Percentiles rank a stretch among this genome's conserved stretches.
Evolutionary conservation across 2,329 filamentous ascomycete species (phyloP).

Genomic region (Trichophyton rubrum): DNA sequence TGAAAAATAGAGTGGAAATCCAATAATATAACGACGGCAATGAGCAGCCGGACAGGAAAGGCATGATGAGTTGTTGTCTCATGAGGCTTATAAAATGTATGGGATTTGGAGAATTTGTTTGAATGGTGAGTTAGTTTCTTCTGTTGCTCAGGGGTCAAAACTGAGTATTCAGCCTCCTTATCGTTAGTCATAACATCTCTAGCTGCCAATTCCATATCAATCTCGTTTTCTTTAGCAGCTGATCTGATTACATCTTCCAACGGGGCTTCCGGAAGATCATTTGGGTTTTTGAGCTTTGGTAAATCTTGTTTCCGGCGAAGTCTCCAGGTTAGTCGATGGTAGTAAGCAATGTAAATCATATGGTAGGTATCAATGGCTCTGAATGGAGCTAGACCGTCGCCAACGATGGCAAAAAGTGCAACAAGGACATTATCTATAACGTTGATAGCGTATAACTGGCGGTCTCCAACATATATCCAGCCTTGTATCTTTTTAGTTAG

Average conservation of each 20-base stretch:
- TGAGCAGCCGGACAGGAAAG: constrained; percentile 60
- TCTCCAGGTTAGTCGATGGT: constrained; percentile 54
- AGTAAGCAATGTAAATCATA: constrained; percentile 69
- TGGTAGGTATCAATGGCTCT: constrained; percentile 74
- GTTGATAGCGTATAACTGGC: constrained; percentile 57
- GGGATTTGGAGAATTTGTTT: constrained; percentile 64
- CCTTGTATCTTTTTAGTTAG: constrained; percentile 23
- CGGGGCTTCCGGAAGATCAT: constrained; percentile 40
- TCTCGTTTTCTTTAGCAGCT: constrained; percentile 26
- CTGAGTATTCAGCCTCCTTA: constrained; percentile 47
- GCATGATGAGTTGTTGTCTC: constrained; percentile 71
- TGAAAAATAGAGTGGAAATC: constrained; percentile 71
- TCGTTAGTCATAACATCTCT: constrained; percentile 26
- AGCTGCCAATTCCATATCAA: constrained; percentile 35
- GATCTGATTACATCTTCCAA: constrained; percentile 29
- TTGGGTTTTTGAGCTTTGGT: constrained; percentile 53
- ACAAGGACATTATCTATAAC: constrained; percentile 60
- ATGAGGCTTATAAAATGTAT: constrained; percentile 82
- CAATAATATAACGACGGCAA: constrained; percentile 65
- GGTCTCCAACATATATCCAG: constrained; percentile 70
- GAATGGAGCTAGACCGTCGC: constrained; percentile 61
- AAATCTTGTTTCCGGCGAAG: constrained; percentile 49
- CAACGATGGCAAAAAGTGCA: constrained; percentile 57
- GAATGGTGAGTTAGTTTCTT: constrained; percentile 62
- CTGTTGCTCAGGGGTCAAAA: constrained; percentile 55